Percentiles rank a stretch among this genome's conserved stretches.
Conservation (phyloP, 495 filamentous ascomycete species). For the Penicillium odoratum region DNA sequence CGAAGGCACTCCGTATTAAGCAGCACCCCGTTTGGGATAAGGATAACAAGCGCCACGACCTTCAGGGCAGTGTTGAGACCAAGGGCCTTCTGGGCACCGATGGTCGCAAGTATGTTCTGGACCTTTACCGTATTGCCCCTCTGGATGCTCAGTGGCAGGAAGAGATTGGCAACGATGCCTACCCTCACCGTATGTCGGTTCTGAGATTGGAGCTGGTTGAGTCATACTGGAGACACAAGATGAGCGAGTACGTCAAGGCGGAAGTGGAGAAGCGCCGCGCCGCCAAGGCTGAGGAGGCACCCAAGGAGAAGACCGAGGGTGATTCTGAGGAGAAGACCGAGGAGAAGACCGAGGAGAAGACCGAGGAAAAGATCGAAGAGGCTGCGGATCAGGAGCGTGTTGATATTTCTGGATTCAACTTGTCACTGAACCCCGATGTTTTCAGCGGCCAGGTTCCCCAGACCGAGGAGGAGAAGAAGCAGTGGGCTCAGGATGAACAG, state of each 20-base stretch:
- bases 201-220: constrained; percentile 88
- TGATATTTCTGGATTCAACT: constrained; percentile 82
- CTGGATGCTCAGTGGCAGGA: constrained; percentile 91
- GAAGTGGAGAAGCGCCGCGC: constrained; percentile 64
- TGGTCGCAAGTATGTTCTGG: constrained; percentile 93
- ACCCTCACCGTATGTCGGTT: constrained; percentile 95
- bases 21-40: constrained; percentile 98
- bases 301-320: constrained; percentile 46
- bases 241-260: constrained; percentile 78
- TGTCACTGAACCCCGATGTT: constrained; percentile 91
- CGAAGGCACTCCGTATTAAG: constrained; percentile 83
- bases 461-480: constrained; percentile 83
- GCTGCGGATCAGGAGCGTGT: constrained; percentile 56
- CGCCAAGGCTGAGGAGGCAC: constrained; percentile 38
- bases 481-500: constrained; percentile 82
- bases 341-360: constrained; percentile 40
- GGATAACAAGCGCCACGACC: constrained; percentile 81
- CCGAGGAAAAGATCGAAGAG: constrained; percentile 38
- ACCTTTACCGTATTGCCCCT: constrained; percentile 92
- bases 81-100: constrained; percentile 98
- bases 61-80: constrained; percentile 96
- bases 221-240: constrained; percentile 75
- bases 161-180: constrained; percentile 62
- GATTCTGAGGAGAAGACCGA: constrained; percentile 35
- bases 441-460: constrained; percentile 91